Conservation (phyloP, 352 stramenopile genomes). For the Phytophthora tubulina region DNA sequence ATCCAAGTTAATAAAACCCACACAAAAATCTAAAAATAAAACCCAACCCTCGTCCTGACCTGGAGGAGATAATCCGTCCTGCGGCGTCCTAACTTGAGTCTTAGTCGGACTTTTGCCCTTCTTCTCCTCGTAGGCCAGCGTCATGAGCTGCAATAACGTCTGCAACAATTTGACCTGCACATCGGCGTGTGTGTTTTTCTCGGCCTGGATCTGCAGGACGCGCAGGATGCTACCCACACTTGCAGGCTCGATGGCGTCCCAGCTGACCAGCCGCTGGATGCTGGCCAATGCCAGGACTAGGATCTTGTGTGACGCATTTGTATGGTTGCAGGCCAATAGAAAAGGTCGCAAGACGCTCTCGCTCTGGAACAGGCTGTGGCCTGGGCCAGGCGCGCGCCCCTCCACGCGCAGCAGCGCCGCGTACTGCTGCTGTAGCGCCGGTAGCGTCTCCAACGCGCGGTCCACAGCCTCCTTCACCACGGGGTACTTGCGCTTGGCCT, state of each 20-base stretch:
- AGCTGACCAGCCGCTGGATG: conserved; percentile 95
- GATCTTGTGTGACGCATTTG: conserved; percentile 94
- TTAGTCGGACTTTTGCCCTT: conserved; percentile 11
- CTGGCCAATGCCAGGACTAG: conserved; percentile 94
- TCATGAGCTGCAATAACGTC: conserved; percentile 89
- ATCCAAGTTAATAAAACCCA: conserved; percentile 13
- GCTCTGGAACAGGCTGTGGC: conserved; percentile 93
- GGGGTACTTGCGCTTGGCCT: conserved; percentile 92
- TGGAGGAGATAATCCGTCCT: conserved; percentile 14
- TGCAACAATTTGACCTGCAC: conserved; percentile 92
- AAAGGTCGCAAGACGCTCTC: conserved; percentile 97
- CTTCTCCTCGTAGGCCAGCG: conserved; percentile 79
- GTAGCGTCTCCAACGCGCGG: conserved; percentile 94
- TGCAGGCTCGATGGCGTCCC: conserved; percentile 94
- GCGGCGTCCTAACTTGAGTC: conserved; percentile 10
- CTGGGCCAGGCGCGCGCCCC: conserved; percentile 81
- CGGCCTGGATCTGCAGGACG: conserved; percentile 96
- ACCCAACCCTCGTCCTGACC: conserved; percentile 1
- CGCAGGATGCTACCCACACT: conserved; percentile 96
- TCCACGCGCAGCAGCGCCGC: conserved; percentile 83
- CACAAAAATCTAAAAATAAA: conserved; percentile 1
- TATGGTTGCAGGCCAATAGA: conserved; percentile 97
- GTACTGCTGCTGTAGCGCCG: conserved; percentile 96
- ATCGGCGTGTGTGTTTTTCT: conserved; percentile 85
- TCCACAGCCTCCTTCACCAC: conserved; percentile 97